Base-by-base conservation (phyloP, 2,329 filamentous ascomycete genomes). In the Trichoderma arundinaceum region DNA sequence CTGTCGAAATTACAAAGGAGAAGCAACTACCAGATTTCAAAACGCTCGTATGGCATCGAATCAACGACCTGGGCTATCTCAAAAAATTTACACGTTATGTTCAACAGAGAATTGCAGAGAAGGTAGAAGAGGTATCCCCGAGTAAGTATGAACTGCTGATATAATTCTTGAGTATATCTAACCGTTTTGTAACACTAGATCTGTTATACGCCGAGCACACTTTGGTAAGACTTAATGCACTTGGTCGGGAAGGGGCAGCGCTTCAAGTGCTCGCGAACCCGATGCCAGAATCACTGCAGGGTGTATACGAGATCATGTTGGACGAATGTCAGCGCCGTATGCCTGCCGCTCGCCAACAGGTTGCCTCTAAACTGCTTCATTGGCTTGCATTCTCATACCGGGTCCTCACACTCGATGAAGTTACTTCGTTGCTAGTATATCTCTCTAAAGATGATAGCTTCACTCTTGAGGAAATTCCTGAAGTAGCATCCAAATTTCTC, bases 181-280 rank as follows among this genome's bases (percentile, higher is more conserved):
- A 60, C 46, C 2, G 9, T 2, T 28, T 2, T 32, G 15, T 32
- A 7, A 5, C 38, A 7, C 7, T 44, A 77, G 75, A 74, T 22
- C 73, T 79, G 69, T 70, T 78, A 0, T 79, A 78, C 38, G 73
- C 74, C 0, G 73, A 79, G 28, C 75, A 78, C n/a, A 70, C 78
- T 32, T 69, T 80, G 0, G 48, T 67, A 7, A 68, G 74, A 0
- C 66, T 79, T 3, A 71, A 76, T 7, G 66, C 70, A 7, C 68
- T 79, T 1, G 74, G 74, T 1, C 73, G 77, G 0, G 76, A 78
- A 57, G 71, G 73, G 5, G 74, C 75, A 0, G 72, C 77, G 0
- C 68, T 77, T 1, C 70, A 74, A n/a, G 65, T 71, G 1, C 59
- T 79, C 0, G 67, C 72, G 0, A 70, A 72, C 17, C 62, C 70